phyloP scores from a whole-genome alignment of 768 basidiomycete species.

The Boletus reticulatus region DNA sequence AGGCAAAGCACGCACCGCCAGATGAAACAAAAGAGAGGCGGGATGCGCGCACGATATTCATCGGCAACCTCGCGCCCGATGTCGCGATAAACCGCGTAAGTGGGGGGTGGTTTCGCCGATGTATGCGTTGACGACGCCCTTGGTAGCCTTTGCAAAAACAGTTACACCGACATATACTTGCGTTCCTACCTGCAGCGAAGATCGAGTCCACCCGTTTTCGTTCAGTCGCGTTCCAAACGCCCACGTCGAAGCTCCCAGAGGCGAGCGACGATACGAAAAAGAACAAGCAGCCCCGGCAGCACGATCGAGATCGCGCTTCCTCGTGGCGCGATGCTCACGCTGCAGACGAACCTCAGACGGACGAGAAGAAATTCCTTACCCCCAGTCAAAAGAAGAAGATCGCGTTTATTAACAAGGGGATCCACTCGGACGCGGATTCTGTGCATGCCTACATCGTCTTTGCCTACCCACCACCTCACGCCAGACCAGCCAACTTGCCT shows the following conservation, averaged over 20 bases:
- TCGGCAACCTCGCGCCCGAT: constrained; percentile 83
- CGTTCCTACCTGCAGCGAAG: constrained; percentile 69
- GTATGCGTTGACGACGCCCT: neutral
- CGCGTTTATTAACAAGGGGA: constrained; percentile 90
- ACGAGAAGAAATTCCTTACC: constrained; percentile 69
- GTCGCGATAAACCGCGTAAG: constrained; percentile 75
- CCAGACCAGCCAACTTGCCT: constrained; percentile 49
- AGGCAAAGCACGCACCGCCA: constrained; percentile 50
- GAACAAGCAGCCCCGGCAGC: constrained; percentile 38
- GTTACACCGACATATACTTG: constrained; percentile 72
- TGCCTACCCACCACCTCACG: constrained; percentile 55
- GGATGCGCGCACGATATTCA: constrained; percentile 84
- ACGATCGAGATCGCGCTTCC: constrained; percentile 57
- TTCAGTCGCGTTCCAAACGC: constrained; percentile 85
- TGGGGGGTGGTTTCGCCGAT: constrained; percentile 2
- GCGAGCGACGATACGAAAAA: constrained; percentile 31
- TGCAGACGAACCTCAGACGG: constrained; percentile 41
- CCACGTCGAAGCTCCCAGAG: constrained; percentile 62
- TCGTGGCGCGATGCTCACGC: constrained; percentile 52
- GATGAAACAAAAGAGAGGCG: constrained; percentile 74
- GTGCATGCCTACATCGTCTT: constrained; percentile 93
- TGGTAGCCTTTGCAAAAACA: constrained; percentile 70
- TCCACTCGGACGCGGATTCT: constrained; percentile 73
- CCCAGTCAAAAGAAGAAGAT: constrained; percentile 89
- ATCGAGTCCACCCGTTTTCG: constrained; percentile 94